Base-by-base conservation (phyloP, 768 basidiomycete species). In the Dentipellis fragilis region DNA sequence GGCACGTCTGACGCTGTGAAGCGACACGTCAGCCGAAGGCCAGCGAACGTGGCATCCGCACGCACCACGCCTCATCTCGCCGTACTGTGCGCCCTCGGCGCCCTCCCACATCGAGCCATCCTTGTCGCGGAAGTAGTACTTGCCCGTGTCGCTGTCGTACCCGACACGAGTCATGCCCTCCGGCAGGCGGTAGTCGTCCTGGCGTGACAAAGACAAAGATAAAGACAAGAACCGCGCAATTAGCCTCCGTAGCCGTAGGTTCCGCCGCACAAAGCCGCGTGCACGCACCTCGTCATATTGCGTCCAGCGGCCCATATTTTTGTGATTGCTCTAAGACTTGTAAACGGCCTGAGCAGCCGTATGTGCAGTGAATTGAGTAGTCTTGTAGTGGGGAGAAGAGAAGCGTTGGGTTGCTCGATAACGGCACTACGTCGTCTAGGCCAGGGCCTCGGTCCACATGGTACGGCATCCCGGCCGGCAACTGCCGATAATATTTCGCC, bases 121-220 rank as follows among this genome's bases (percentile, higher is more conserved):
- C 2, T 55, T 55, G 66, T 81, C 80, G 22, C 75, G 75, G 69
- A 83, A 90, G 64, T 77, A 75, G 71, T 89, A 89, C 49, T 76
- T 71, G 50, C 79, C 77, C 1, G 76, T 75, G 70, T 90, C 88
- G 3, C 83, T 71, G 68, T 91, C 88, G 64, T 89, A 90, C 10
- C 87, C 88, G 55, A 86, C 79, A 36, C 88, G 80, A 58, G 80
- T 72, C 65, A 78, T 68, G 42, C 78, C 78, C 52, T 74, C 74
- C 1, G 79, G 78, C 52, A 80, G 73, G 58, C 78, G 72, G 62
- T 78, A 76, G n/a, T 72, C 70, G 56, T 80, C 78, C 78, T 80
- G 56, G 11, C 17, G 42, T 8, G n/a, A 45, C 29, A 29, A 29
- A 29, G 29, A 16, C n/a, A 40, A n/a, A 57, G 14, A 49, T 9